Evolutionary conservation across 306 rosid genomes (phyloP).

Genomic region (Myrica gale): DNA sequence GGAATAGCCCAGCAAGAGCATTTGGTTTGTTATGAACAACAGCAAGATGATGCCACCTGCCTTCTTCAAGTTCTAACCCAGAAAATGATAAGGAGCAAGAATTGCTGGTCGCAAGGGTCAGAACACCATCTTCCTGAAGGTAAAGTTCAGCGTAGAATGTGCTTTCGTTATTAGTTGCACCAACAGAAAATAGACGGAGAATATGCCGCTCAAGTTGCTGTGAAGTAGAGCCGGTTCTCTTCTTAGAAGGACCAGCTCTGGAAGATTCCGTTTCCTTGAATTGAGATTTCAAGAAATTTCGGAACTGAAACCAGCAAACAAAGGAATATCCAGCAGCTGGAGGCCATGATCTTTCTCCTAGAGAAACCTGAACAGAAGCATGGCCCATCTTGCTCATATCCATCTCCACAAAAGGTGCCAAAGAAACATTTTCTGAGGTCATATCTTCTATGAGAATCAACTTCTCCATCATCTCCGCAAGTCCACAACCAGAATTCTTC

Average conservation of each 20-base stretch:
- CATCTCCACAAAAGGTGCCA: constrained; percentile 96
- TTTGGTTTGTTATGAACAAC: constrained; percentile 97
- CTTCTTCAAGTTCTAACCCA: constrained; percentile 91
- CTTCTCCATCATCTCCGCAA: constrained; percentile 91
- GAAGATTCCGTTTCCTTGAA: constrained; percentile 70
- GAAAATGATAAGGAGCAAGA: constrained; percentile 76
- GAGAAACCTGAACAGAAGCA: constrained; percentile 95
- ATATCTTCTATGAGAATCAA: constrained; percentile 75
- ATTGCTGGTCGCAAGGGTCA: constrained; percentile 94
- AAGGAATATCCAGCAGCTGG: constrained; percentile 99
- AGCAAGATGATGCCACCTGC: constrained; percentile 99
- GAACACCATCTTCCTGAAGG: constrained; percentile 94
- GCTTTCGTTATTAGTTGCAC: constrained; percentile 69
- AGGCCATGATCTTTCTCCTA: constrained; percentile 99
- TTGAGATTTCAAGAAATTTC: constrained; percentile 65
- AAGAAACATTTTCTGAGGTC: constrained; percentile 70
- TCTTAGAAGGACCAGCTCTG: constrained; percentile 60
- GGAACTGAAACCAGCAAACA: constrained; percentile 97
- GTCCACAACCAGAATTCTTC: constrained; percentile 71
- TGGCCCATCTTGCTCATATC: constrained; percentile 93
- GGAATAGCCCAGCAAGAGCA: constrained; percentile 99
- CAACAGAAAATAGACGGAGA: constrained; percentile 86
- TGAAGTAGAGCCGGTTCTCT: constrained; percentile 47
- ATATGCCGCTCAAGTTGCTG: constrained; percentile 52
- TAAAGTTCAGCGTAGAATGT: constrained; percentile 84